Evolutionary conservation across 805 yeast genomes (phyloP), one percentile per base, ranked within the genome.

Genomic region (Lachancea dasiensis): DNA sequence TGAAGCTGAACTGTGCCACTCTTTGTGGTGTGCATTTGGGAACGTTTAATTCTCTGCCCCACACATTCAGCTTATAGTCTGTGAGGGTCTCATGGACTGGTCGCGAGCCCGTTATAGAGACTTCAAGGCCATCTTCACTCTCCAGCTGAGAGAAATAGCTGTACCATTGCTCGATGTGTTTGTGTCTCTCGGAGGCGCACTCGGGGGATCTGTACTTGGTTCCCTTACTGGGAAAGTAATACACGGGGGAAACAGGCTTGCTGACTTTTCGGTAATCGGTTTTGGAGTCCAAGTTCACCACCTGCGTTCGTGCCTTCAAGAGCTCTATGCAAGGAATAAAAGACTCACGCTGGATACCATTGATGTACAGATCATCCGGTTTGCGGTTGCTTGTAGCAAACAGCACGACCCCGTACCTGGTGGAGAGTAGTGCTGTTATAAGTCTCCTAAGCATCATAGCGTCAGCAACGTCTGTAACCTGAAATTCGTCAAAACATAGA

Each of bases 391-490:
- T 86, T 1, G 98, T 92, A 19, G 95, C 89, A 67, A 92, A 89
- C 7, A 92, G 64, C 1, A 89, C 79, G 16, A 89, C 79, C 1
- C 97, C 97, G 52, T 82, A 81, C 36, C 80, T 75, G 0, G 79
- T 75, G 31, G 81, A 73, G 40, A 89, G 63, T n/a, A 85, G 68
- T 26, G 77, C 61, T 51, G 77, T 74, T 27, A 86, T 54, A 27
- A 89, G 65, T 35, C 96, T 69, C 46, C 98, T 75, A 29, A 92
- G 68, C 23, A 92, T 69, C 97, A 92, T 92, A 2, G 98, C 98
- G 61, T 92, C 98, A 0, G 97, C 98, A 21, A 92, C 97, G 60
- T 92, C 98, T 1, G 95, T 86, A 29, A 92, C 98, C 63, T 92
- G 97, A 56, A 92, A 90, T 64, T 92, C 98, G 63, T 92, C 98